Percentiles rank a stretch among this genome's conserved stretches.
Evolutionary conservation across 805 yeast genomes (phyloP).

Genomic region (Kazachstania psychrophila): DNA sequence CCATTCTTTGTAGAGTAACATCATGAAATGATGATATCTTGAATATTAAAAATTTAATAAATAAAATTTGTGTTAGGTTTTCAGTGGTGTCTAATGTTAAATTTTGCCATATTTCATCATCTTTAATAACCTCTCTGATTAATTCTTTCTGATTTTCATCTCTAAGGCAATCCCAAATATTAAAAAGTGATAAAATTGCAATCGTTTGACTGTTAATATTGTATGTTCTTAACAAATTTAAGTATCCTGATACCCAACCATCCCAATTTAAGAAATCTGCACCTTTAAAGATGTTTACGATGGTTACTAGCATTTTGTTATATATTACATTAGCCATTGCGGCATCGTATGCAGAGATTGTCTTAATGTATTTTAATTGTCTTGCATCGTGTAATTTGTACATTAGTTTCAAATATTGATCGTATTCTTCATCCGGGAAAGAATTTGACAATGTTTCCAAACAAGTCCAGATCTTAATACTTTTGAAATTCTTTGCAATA

Average conservation of each 20-base stretch:
- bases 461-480: conserved; percentile 22
- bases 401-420: conserved; percentile 3
- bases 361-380: conserved; percentile 14
- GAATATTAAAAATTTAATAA: conserved; percentile 14
- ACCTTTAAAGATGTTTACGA: conserved; percentile 14
- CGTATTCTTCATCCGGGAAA: conserved; percentile 4
- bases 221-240: conserved; percentile 20
- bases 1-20: background rate
- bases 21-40: conserved; percentile 6
- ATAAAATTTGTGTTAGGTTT: conserved; percentile 8
- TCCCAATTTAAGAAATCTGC: conserved; percentile 20
- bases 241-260: conserved; percentile 19
- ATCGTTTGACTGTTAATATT: conserved; percentile 20
- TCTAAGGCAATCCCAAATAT: conserved; percentile 23
- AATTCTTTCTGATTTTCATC: conserved; percentile 5
- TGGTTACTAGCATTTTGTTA: conserved; percentile 20
- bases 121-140: conserved; percentile 1
- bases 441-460: conserved; percentile 15
- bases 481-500: conserved; percentile 18
- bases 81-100: conserved; percentile 15
- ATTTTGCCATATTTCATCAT: conserved; percentile 10
- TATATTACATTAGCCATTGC: conserved; percentile 20
- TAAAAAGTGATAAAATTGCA: conserved; percentile 21
- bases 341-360: conserved; percentile 23
- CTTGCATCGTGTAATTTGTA: conserved; percentile 18